These are phyloP conservation scores for Sordariomycetes sp. DNA, from an alignment of 2,329 filamentous ascomycete genomes.

Conservation along the genomic window DNA sequence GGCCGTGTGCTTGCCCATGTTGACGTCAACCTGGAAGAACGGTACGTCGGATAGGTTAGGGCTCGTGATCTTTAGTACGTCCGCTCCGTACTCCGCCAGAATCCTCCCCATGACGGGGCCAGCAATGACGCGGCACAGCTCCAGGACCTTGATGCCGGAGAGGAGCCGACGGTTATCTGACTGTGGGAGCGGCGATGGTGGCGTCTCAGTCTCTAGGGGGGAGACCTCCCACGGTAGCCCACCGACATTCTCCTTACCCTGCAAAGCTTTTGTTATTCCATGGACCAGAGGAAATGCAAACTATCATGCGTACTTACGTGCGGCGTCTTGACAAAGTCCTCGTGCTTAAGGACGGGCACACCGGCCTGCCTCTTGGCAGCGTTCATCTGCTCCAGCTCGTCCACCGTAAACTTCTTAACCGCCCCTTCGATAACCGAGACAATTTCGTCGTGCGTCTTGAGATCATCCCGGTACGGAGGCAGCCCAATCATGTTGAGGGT, in stretches of 20 bases:
- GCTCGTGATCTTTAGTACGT: slow-evolving; percentile 60
- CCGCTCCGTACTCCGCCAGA: slow-evolving; percentile 60
- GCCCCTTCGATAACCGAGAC: slow-evolving; percentile 45
- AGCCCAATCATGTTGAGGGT: slow-evolving; percentile 60
- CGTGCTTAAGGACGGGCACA: slow-evolving; percentile 41
- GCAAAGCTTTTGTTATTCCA: neutral
- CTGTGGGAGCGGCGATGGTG: neutral
- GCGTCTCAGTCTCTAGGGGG: neutral
- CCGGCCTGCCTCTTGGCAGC: slow-evolving; percentile 43
- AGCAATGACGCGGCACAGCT: slow-evolving; percentile 64
- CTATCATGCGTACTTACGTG: slow-evolving; percentile 12
- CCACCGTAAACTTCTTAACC: slow-evolving; percentile 37
- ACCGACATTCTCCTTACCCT: neutral
- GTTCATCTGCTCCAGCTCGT: slow-evolving; percentile 47
- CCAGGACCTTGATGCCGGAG: slow-evolving; percentile 57
- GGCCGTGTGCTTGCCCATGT: slow-evolving; percentile 55
- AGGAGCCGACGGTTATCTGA: slow-evolving; percentile 13
- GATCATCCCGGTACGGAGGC: slow-evolving; percentile 43
- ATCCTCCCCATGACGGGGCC: slow-evolving; percentile 59
- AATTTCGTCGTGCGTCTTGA: slow-evolving; percentile 46
- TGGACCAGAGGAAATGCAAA: neutral
- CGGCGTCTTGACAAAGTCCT: slow-evolving; percentile 42
- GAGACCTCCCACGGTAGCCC: neutral
- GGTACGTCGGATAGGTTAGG: slow-evolving; percentile 56
- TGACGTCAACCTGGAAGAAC: slow-evolving; percentile 60